Conservation (phyloP, 305 asterid species). For the Euphrasia arctica region DNA sequence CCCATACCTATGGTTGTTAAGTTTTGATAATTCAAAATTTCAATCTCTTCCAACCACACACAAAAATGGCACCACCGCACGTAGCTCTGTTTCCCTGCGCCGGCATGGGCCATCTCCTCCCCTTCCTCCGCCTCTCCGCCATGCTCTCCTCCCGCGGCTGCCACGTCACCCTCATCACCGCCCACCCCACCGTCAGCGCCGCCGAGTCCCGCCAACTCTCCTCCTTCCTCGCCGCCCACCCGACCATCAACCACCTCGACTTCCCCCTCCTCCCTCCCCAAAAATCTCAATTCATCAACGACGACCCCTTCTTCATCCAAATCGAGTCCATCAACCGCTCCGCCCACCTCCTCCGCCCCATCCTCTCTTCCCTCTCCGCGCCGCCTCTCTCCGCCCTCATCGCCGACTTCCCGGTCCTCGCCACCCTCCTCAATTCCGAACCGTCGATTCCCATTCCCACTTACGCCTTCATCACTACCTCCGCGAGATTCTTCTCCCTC, state of each 20-base stretch:
- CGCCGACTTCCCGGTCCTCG: conserved; percentile 29
- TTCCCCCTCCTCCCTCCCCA: conserved; percentile 35
- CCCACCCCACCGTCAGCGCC: conserved; percentile 41
- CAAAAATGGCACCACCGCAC: conserved; percentile 31
- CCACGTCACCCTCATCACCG: conserved; percentile 45
- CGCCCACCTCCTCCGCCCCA: conserved; percentile 37
- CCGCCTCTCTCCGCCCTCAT: conserved; percentile 47
- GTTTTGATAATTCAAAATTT: too few species aligned
- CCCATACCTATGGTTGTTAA: too few species aligned
- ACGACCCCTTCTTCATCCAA: conserved; percentile 48
- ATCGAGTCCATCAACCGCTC: conserved; percentile 38
- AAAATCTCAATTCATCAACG: conserved; percentile 29
- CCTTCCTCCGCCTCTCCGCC: conserved; percentile 49
- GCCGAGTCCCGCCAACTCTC: conserved; percentile 43
- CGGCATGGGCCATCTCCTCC: conserved; percentile 55
- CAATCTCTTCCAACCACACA: neutral
- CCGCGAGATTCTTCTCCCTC: conserved; percentile 47
- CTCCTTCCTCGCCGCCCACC: conserved; percentile 34
- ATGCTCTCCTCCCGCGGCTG: conserved; percentile 39
- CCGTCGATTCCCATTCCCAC: conserved; percentile 25
- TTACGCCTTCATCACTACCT: conserved; percentile 37
- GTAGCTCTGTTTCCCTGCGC: conserved; percentile 47
- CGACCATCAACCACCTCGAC: conserved; percentile 35
- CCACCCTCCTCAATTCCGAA: conserved; percentile 23
- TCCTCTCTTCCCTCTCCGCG: conserved; percentile 20